Conservation (phyloP, 2,329 filamentous ascomycete species). For the Colletotrichum aenigma region DNA sequence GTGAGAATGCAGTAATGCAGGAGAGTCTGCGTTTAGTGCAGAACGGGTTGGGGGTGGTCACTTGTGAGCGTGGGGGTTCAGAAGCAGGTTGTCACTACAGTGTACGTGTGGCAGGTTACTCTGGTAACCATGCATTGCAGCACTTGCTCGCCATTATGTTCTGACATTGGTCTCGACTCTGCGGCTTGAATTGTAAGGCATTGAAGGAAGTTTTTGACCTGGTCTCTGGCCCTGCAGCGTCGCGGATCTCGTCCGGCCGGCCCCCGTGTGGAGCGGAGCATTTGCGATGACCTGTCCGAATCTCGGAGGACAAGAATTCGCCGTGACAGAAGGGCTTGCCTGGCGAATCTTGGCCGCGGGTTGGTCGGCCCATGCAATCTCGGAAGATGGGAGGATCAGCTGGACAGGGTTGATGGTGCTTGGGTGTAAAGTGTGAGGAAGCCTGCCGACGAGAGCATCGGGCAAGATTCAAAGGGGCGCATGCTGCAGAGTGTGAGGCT, state of each 20-base stretch:
- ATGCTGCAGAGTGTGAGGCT: neutral
- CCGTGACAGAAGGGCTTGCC: neutral
- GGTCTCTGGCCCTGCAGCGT: neutral
- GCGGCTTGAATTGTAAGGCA: neutral
- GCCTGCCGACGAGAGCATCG: neutral
- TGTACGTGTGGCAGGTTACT: neutral
- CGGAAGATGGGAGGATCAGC: conserved; percentile 1
- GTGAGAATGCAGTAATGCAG: neutral
- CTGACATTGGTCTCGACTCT: neutral
- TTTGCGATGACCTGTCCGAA: neutral
- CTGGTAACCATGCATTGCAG: neutral
- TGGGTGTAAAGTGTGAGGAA: neutral
- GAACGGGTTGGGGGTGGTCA: neutral
- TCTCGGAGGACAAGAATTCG: neutral
- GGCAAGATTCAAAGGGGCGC: rapidly evolving
- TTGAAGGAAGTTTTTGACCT: neutral
- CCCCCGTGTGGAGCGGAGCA: neutral
- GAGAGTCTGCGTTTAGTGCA: neutral
- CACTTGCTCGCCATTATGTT: neutral
- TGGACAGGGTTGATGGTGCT: neutral
- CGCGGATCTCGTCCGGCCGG: neutral
- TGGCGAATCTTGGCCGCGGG: neutral
- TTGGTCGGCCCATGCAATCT: neutral
- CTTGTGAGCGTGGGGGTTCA: neutral
- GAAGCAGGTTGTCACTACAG: neutral